A percentile compares a stretch with the other conserved stretches of the same genome.
phyloP scores from a whole-genome alignment of 2,329 filamentous ascomycete genomes.

The Endothia cerciana region DNA sequence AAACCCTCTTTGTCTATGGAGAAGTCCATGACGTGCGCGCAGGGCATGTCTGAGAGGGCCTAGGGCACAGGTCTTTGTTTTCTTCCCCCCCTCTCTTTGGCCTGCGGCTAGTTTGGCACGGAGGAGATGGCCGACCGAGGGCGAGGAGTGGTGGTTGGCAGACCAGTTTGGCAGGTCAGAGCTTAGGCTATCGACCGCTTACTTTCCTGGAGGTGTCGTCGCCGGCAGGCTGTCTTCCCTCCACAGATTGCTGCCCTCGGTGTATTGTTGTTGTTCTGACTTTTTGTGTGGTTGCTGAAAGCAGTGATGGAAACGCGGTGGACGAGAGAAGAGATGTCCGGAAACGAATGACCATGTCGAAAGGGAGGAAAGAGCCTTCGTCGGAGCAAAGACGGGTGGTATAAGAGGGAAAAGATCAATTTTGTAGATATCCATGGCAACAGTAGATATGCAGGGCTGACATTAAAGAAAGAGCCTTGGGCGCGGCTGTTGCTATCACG shows the following conservation, averaged over 20 bases:
- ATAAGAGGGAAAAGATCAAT: slow-evolving; percentile 21
- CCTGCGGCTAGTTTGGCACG: neutral
- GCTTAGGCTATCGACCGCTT: slow-evolving; percentile 14
- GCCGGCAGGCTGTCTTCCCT: neutral
- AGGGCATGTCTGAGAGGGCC: slow-evolving; percentile 19
- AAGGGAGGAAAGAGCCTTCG: neutral
- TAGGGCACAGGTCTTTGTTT: slow-evolving; percentile 17
- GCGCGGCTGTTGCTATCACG: slow-evolving; percentile 22
- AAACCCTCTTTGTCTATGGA: slow-evolving; percentile 29
- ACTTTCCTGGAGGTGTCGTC: neutral
- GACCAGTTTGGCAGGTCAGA: neutral
- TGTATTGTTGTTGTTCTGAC: neutral
- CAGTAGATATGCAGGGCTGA: slow-evolving; percentile 28
- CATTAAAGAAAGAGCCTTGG: neutral
- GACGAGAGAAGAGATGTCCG: slow-evolving; percentile 8
- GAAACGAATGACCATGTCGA: slow-evolving; percentile 16
- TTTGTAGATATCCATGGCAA: slow-evolving; percentile 27
- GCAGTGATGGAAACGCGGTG: neutral
- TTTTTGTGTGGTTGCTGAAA: slow-evolving; percentile 1
- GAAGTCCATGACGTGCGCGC: slow-evolving; percentile 24
- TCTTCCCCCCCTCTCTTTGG: neutral
- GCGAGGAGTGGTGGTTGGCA: neutral
- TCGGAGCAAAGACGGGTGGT: neutral
- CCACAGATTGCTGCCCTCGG: neutral
- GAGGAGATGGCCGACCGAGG: slow-evolving; percentile 4